Base-by-base conservation (phyloP, 2,329 filamentous ascomycete species). In the Cercospora zeae-maydis region DNA sequence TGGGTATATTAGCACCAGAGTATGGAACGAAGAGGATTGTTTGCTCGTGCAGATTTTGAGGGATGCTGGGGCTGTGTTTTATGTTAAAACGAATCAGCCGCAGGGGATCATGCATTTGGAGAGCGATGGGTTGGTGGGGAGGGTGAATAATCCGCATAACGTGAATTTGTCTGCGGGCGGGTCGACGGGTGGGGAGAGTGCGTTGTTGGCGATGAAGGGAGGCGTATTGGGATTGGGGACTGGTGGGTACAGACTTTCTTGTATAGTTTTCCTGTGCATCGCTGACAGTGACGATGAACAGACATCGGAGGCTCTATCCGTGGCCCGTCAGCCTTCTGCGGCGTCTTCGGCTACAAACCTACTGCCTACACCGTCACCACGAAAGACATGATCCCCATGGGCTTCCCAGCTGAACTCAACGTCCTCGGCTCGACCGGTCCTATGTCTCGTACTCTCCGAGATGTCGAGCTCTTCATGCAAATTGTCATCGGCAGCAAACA, bases 321-420 rank as follows among this genome's bases (percentile, higher is more conserved):
- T 70, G 95, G 96, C 74, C 93, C 90, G 75, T 90, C 96, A 61
- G 93, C 96, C 70, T 93, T 92, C 77, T 75, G 76, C 45, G 73
- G 71, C 10, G 69, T 74, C 52, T 73, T 67, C 33, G 72, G 72
- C 14, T 71, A 72, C 63, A 69, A 69, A 63, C 77, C 80, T 1
- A 67, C 66, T 1, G 34, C 56, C 30, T 68, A 66, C 33, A 66
- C 62, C 10, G 24, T 66, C 21, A 59, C 61, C 9, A 62, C 64
- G 62, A 55, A 60, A 45, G 64, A 63, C 57, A 63, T 68, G 33
- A 19, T 66, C 14, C 62, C 59, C 21, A 30, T 10, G 14, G 63
- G 63, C 19, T 68, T 68, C 52, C 57, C 62, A 2, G 66, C 66
- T 5, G 66, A 68, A 24, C 59, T 68, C 31, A 68, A 68, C 27